Percentiles rank a stretch among this genome's conserved stretches.
phyloP scores from a whole-genome alignment of 441 rosid genomes.

The Geranium incanum region DNA sequence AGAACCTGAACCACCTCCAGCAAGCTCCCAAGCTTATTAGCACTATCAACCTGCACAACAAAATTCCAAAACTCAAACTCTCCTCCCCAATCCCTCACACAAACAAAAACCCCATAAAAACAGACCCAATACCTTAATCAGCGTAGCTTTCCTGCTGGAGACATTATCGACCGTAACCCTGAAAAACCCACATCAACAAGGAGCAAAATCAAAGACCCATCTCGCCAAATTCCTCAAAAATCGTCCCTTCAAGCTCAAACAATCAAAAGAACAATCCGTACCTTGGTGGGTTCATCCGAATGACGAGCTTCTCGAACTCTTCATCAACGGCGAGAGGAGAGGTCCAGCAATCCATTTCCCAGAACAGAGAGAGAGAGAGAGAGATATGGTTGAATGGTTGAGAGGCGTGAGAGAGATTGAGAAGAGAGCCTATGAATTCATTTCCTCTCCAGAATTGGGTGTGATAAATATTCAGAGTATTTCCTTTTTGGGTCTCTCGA shows the following conservation, averaged over 20 bases:
- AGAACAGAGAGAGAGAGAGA: neutral
- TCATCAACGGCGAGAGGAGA: constrained; percentile 44
- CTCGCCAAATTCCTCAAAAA: constrained; percentile 15
- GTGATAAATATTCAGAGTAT: neutral
- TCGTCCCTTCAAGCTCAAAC: constrained; percentile 2
- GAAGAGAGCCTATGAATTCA: neutral
- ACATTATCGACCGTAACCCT: constrained; percentile 68
- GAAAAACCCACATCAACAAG: constrained; percentile 26
- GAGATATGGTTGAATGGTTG: neutral
- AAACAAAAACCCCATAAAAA: neutral
- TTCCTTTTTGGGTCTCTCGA: neutral
- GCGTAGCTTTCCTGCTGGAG: constrained; percentile 50
- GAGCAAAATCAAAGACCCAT: constrained; percentile 20
- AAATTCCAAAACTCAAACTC: neutral
- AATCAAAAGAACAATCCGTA: constrained; percentile 6
- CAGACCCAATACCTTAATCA: constrained; percentile 44
- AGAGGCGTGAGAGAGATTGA: neutral
- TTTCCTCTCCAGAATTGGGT: neutral
- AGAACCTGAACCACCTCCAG: constrained; percentile 76
- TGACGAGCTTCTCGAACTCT: constrained; percentile 65
- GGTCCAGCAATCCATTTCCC: constrained; percentile 56
- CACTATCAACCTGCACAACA: constrained; percentile 58
- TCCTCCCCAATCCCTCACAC: neutral
- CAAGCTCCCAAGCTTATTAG: constrained; percentile 68
- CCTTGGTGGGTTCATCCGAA: constrained; percentile 81